Evolutionary conservation across 345 rosid species (phyloP), one percentile per base, ranked within the genome.

Genomic region (Citrus hindsii): DNA sequence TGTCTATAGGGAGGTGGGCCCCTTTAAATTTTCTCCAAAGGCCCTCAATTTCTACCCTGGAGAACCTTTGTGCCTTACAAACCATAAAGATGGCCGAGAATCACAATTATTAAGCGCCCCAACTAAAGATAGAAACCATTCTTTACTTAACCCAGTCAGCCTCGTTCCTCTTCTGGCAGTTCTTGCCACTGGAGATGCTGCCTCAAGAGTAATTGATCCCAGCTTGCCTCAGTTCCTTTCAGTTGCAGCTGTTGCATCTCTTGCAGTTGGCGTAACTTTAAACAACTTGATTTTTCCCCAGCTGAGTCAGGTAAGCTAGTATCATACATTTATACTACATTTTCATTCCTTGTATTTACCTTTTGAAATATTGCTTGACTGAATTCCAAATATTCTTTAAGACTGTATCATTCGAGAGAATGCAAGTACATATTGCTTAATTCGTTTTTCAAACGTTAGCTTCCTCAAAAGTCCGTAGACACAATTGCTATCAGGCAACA

Each of bases 111-210:
- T 96, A 74, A 85, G 97, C 82, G 93, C 95, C 70, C 97, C 99
- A 64, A 75, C 74, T 71, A 90, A 89, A 86, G 94, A 92, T 18
- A 89, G 88, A 85, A 91, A 81, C 74, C 77, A 81, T 58, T 81
- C 89, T 70, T 80, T 93, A 38, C 89, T 88, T 77, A 83, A 77
- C 74, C 98, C 97, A 4, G 80, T 92, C 66, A 71, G 87, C 79
- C 82, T 93, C 64, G 80, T 96, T 48, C 92, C 97, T 35, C 84
- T 96, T 55, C 85, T 92, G 79, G 93, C 91, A 77, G 80, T 92
- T 81, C 83, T 96, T 76, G 97, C 94, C 76, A 82, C 93, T 71
- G 99, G 98, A 78, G 98, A 96, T 84, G 98, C 92, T 87, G 97
- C 94, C 80, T 88, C 98, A 40, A 89, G 93, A 79, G 73, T 91